These are phyloP conservation scores for Ceratonia siliqua DNA, from an alignment of 306 rosid genomes.

Conservation along the genomic window DNA sequence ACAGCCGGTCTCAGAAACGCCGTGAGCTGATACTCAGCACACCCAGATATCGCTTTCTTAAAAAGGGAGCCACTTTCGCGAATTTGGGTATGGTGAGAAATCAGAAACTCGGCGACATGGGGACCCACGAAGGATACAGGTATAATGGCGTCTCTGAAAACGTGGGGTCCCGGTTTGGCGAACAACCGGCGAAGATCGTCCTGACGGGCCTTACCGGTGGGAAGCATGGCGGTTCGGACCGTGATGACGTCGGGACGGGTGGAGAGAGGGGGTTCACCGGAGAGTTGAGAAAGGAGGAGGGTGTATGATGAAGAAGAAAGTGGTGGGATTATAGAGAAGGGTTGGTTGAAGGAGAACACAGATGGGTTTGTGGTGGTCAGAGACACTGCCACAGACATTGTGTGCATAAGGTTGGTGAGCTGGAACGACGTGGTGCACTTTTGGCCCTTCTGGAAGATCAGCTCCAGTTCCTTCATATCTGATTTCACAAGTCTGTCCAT, in stretches of 20 bases:
- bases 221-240: conserved; percentile 75
- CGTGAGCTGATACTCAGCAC: conserved; percentile 53
- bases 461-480: conserved; percentile 67
- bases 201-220: conserved; percentile 67
- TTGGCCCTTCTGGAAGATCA: conserved; percentile 54
- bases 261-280: conserved; percentile 54
- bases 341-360: conserved; percentile 51
- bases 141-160: conserved; percentile 77
- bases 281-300: conserved; percentile 44
- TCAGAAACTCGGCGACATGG: conserved; percentile 52
- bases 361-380: conserved; percentile 68
- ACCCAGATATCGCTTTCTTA: conserved; percentile 54
- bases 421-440: conserved; percentile 64
- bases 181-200: conserved; percentile 74
- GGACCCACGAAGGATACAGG: conserved; percentile 68
- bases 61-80: conserved; percentile 31
- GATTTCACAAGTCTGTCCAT: conserved; percentile 93
- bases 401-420: conserved; percentile 86
- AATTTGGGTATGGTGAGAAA: conserved; percentile 36
- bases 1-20: conserved; percentile 49
- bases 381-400: conserved; percentile 91
- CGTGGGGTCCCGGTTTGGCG: conserved; percentile 65
- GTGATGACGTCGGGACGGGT: conserved; percentile 53
- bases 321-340: conserved; percentile 67
- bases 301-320: conserved; percentile 66